phyloP scores from a whole-genome alignment of 805 yeast genomes.

The Candida ovalis region DNA sequence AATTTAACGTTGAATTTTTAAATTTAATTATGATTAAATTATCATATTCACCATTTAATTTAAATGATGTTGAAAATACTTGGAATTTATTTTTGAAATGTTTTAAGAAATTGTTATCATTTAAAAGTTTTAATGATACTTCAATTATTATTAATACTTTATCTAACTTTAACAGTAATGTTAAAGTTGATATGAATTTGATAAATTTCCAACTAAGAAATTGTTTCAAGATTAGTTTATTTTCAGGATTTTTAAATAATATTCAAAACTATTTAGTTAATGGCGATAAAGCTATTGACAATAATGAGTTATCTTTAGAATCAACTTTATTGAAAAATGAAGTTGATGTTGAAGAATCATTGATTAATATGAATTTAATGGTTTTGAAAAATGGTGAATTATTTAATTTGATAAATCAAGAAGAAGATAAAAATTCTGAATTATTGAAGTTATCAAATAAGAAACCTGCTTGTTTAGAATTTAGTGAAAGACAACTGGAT shows the following conservation, averaged over 20 bases:
- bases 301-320: not conserved
- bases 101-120: conserved; percentile 9
- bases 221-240: conserved; percentile 5
- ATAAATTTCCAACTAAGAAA: not conserved
- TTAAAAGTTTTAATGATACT: conserved; percentile 14
- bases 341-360: not conserved
- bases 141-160: conserved; percentile 10
- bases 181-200: conserved; percentile 3
- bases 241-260: conserved; percentile 1
- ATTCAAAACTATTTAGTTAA: not conserved
- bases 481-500: not conserved
- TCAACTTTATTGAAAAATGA: not conserved
- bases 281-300: not conserved
- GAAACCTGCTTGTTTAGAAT: not conserved
- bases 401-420: not conserved
- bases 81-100: conserved; percentile 4
- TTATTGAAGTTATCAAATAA: not conserved
- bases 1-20: conserved; percentile 23
- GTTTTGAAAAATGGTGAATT: not conserved
- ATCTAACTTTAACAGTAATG: conserved; percentile 6
- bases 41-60: conserved; percentile 8
- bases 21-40: conserved; percentile 11
- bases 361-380: not conserved
- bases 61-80: not conserved
- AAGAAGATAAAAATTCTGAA: not conserved